Conservation (phyloP, 305 asterid species). For the Lippia alba region DNA sequence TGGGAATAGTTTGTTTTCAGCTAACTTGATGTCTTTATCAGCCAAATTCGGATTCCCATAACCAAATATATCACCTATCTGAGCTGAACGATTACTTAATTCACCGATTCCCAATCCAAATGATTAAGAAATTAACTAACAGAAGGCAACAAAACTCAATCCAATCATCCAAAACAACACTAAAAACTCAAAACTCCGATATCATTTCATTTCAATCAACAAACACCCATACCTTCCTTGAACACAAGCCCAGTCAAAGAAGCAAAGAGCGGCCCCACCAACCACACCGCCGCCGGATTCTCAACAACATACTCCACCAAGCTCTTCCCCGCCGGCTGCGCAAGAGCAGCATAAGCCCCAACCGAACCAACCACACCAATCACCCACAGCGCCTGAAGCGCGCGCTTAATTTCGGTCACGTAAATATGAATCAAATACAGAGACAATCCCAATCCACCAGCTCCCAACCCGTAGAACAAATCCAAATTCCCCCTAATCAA, state of each 20-base stretch:
- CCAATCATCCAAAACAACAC: not conserved
- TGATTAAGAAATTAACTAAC: not conserved
- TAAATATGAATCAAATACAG: slow-evolving; percentile 84
- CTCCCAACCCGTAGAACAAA: slow-evolving; percentile 64
- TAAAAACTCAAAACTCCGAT: not conserved
- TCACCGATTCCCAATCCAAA: not conserved
- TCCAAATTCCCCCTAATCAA: slow-evolving; percentile 55
- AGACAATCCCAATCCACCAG: slow-evolving; percentile 79
- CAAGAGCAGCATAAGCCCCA: slow-evolving; percentile 59
- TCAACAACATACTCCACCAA: slow-evolving; percentile 75
- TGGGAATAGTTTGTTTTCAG: not conserved
- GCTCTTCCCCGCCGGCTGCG: slow-evolving; percentile 66
- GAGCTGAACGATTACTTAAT: slow-evolving; percentile 10
- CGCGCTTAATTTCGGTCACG: slow-evolving; percentile 83
- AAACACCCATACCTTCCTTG: slow-evolving; percentile 71
- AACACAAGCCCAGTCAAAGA: slow-evolving; percentile 91
- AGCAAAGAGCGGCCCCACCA: slow-evolving; percentile 94
- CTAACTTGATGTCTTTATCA: not conserved
- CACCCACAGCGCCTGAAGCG: slow-evolving; percentile 82
- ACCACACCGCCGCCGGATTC: slow-evolving; percentile 82
- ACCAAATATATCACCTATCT: not conserved
- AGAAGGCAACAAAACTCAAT: not conserved
- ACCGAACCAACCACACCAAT: slow-evolving; percentile 75
- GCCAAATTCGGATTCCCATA: not conserved
- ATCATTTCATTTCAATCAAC: not conserved